Evolutionary conservation across 257 asterid genomes (phyloP), one percentile per base, ranked within the genome.

Genomic region (Lantana camara): DNA sequence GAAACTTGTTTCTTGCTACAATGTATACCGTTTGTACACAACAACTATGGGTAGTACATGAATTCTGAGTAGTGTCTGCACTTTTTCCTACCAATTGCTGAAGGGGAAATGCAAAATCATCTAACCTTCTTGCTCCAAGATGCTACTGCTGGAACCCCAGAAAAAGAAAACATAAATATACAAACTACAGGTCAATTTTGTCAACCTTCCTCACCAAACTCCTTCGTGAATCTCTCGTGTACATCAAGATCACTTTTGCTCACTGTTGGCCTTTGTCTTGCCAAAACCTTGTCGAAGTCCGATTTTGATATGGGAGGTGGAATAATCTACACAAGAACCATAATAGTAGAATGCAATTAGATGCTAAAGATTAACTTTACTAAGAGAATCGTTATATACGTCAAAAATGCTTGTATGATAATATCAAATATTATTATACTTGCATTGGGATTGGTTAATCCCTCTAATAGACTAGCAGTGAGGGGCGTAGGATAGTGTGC

Each of bases 171-270:
- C 45, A 76, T 68, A 51, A 71, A 68, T 62, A 74, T 76, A 75
- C 87, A 79, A 57, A 63, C 54, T 27, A 24, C 66, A 50, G 56
- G 29, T 57, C 48, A 13, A 34, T 46, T 60, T 67, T 70, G 41
- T 90, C 83, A 94, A 41, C 99, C 99, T 83, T 94, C 99, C 81
- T 94, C 97, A n/a, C 99, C 99, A 8, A 90, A 90, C 77, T 94
- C 99, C 76, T 72, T 72, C 51, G 97, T 90, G 79, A 90, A 94
- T 82, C 90, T 80, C 82, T 90, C 96, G 4, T 94, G 99, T 72
- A 90, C 91, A 16, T 88, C 91, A 35, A 94, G 99, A 72, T 94
- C 99, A 2, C 85, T 6, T 80, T 90, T 90, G 85, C 99, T 94
- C 42, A 94, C 96, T 7, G 99, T 94, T 47, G 99, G 99, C 66